Percentiles rank a stretch among this genome's conserved stretches.
Conservation (phyloP, 345 rosid genomes). For the Murraya koenigii region DNA sequence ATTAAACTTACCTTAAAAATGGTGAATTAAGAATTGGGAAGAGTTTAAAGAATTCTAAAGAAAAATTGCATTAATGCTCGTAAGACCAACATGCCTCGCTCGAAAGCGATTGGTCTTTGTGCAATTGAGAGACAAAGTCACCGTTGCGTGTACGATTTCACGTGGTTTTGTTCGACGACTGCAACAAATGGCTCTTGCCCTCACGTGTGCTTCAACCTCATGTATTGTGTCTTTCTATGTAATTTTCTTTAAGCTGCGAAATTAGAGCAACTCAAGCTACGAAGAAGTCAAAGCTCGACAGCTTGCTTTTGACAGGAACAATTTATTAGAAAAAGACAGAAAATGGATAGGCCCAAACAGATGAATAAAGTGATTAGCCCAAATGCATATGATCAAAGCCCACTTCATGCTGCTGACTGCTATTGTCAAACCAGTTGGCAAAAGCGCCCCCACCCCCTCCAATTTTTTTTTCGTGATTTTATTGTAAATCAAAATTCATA, state of each 20-base stretch:
- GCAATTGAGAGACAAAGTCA: slow-evolving; percentile 19
- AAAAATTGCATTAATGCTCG: slow-evolving; percentile 1
- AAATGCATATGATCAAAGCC: not conserved
- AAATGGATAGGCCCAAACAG: not conserved
- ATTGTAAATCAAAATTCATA: not conserved
- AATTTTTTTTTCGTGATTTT: not conserved
- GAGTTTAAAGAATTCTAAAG: not conserved
- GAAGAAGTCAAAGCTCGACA: not conserved
- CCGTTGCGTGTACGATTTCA: slow-evolving; percentile 25
- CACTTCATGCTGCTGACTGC: not conserved
- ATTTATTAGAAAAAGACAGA: not conserved
- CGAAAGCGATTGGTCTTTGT: slow-evolving; percentile 27
- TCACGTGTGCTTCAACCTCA: slow-evolving; percentile 15
- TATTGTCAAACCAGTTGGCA: not conserved
- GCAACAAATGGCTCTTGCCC: slow-evolving; percentile 19
- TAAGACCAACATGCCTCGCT: slow-evolving; percentile 33
- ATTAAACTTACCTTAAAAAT: not conserved
- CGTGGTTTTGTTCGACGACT: slow-evolving; percentile 31
- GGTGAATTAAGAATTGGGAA: not conserved
- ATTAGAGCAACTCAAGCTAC: not conserved
- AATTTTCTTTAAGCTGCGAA: not conserved
- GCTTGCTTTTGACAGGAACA: not conserved
- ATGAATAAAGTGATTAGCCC: not conserved
- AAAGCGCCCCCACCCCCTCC: too few species aligned
- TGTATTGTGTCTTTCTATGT: not conserved